A percentile compares a stretch with the other conserved stretches of the same genome.
phyloP scores from a whole-genome alignment of 129 eudicot species.

The Mikania micrantha region DNA sequence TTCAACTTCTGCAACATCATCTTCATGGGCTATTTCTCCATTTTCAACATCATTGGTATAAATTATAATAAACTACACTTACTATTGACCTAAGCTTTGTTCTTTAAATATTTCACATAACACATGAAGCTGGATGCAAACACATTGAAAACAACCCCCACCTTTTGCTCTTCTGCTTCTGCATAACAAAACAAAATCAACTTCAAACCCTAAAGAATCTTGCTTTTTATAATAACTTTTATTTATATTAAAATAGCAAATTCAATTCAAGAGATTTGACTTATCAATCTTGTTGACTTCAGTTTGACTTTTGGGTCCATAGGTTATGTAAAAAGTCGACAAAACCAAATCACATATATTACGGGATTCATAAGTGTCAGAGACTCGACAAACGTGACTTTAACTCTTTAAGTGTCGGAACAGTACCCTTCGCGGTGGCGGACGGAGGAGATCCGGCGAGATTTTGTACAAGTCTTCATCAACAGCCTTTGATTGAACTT shows the following conservation, averaged over 20 bases:
- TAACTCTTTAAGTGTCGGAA: background rate
- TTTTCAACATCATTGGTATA: background rate
- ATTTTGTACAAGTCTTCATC: conserved; percentile 91
- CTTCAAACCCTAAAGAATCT: background rate
- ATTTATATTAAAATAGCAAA: no score
- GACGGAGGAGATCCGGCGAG: conserved; percentile 85
- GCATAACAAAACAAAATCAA: conserved; percentile 31
- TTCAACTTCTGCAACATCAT: conserved; percentile 2
- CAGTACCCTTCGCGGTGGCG: conserved; percentile 56
- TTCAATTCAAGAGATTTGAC: conserved; percentile 1
- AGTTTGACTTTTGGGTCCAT: conserved; percentile 4
- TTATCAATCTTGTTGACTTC: conserved; percentile 11
- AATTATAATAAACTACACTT: background rate
- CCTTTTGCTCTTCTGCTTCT: conserved; percentile 80
- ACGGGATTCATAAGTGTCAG: conserved; percentile 33
- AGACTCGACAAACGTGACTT: background rate
- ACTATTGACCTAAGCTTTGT: conserved; percentile 2
- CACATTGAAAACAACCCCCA: conserved; percentile 84
- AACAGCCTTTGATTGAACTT: conserved; percentile 49
- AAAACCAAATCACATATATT: conserved; percentile 19
- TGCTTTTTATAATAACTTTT: background rate
- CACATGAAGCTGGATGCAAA: conserved; percentile 54
- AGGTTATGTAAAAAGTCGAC: conserved; percentile 10
- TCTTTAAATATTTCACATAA: conserved; percentile 14
- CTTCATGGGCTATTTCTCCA: conserved; percentile 19